A percentile compares a stretch with the other conserved stretches of the same genome.
phyloP scores from a whole-genome alignment of 805 yeast species.

The Kregervanrija fluxuum region DNA sequence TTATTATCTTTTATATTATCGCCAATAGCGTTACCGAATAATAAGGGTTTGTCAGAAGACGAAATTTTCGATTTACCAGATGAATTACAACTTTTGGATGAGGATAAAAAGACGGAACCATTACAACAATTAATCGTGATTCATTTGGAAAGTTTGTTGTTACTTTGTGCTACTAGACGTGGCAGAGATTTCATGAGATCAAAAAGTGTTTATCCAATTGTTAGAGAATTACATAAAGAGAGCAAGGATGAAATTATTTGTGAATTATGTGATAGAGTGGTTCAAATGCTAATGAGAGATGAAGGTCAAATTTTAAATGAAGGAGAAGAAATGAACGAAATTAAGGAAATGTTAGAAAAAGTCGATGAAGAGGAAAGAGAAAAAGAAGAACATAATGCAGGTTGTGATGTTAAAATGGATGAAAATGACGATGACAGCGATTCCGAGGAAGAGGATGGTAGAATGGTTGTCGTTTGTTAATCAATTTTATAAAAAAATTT shows the following conservation, averaged over 20 bases:
- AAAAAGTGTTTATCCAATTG: conserved; percentile 78
- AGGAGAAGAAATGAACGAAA: conserved; percentile 36
- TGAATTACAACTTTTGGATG: conserved; percentile 71
- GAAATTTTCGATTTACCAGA: conserved; percentile 86
- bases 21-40: conserved; percentile 67
- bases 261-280: conserved; percentile 76
- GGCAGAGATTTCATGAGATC: conserved; percentile 72
- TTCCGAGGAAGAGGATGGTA: conserved; percentile 8
- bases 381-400: conserved; percentile 1
- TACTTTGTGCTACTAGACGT: conserved; percentile 67
- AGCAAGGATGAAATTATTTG: conserved; percentile 35
- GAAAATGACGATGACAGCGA: conserved; percentile 9
- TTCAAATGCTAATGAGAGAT: conserved; percentile 89
- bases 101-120: conserved; percentile 74
- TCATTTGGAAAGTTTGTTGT: conserved; percentile 72
- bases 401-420: conserved; percentile 4
- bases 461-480: conserved; percentile 11
- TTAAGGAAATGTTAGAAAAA: conserved; percentile 43
- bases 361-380: conserved; percentile 8
- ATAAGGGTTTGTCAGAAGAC: conserved; percentile 59
- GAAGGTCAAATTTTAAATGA: conserved; percentile 52
- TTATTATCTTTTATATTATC: conserved; percentile 73
- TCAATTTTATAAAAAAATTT: not conserved
- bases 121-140: conserved; percentile 53
- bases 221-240: conserved; percentile 77